These are phyloP conservation scores for Glomus cerebriforme DNA, from an alignment of 192 early-diverging fungal species.

Conservation along the genomic window DNA sequence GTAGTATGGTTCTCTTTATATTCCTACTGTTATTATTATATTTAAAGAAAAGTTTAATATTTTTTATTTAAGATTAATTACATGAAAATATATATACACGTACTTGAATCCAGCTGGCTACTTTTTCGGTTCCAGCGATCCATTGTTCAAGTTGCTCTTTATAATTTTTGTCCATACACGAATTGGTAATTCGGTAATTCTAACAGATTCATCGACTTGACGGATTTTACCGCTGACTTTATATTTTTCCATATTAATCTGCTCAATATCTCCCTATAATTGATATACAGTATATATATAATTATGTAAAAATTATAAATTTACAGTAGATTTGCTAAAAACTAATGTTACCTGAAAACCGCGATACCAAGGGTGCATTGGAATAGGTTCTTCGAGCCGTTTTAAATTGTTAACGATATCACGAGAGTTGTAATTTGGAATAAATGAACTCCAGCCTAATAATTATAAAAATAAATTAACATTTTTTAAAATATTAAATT, in stretches of 20 bases:
- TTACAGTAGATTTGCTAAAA: no score
- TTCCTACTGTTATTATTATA: not conserved
- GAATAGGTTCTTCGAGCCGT: conserved; percentile 63
- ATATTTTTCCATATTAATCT: conserved; percentile 58
- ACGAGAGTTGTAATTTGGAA: conserved; percentile 85
- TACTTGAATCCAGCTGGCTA: conserved; percentile 58
- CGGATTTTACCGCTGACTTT: conserved; percentile 67
- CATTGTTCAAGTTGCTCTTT: conserved; percentile 82
- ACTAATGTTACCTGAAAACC: conserved; percentile 65
- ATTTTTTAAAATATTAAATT: not conserved
- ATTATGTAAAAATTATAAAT: no score
- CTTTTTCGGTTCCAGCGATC: conserved; percentile 74
- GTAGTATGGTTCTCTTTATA: not conserved
- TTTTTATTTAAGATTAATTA: not conserved
- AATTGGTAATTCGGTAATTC: conserved; percentile 90
- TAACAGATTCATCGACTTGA: conserved; percentile 73
- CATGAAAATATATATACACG: not conserved
- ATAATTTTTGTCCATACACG: conserved; percentile 85
- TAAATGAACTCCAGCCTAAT: conserved; percentile 68
- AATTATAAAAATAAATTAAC: not conserved
- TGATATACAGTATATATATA: no score
- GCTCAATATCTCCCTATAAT: conserved; percentile 64
- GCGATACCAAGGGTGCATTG: conserved; percentile 93
- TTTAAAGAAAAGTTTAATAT: not conserved
- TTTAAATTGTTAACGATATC: conserved; percentile 88